Base-by-base conservation (phyloP, 306 rosid species). In the Ochetophila trinervis region DNA sequence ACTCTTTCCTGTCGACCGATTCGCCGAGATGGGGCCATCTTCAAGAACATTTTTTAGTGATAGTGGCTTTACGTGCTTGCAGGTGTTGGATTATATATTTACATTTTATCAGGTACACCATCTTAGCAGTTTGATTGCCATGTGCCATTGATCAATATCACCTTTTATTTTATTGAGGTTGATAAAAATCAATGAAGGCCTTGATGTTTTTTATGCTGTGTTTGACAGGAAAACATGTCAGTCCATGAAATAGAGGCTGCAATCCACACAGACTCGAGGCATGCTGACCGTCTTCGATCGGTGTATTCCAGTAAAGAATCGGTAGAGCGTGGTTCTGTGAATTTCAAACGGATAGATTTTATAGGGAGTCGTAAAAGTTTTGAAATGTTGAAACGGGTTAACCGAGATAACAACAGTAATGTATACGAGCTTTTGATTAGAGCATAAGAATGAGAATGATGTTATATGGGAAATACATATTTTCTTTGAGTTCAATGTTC, bases 11-110 rank as follows among this genome's bases (percentile, higher is more conserved):
- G 47, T 84, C 15, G 99, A 94, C 76, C 99, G 97, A 40, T 94
- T 90, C 58, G 60, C 86, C 4, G 99, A 94, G 88, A 86, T 94
- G 82, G 99, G 99, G 59, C 99, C 99, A 73, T 94, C 97, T 18
- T 86, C 96, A 6, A 86, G 95, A 72, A 90, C 90, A 0, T 90
- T 76, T 65, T 81, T 88, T 73, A 82, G 83, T 65, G 53, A 71
- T 14, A 78, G 67, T 12, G 96, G 99, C 57, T 94, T 94, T 73
- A 86, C 92, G 0, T 94, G 99, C 77, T 85, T 86, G 70, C 96
- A 83, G 75, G 90, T 90, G 78, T 85, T 94, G 53, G 90, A 85
- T 77, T 84, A 86, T 58, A 78, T 94, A 55, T 80, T 84, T 77
- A 73, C 87, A 62, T 94, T 88, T 79, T 94, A 94, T 82, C 92